Conservation (phyloP, 2,329 filamentous ascomycete species). For the Penicillium sp. region DNA sequence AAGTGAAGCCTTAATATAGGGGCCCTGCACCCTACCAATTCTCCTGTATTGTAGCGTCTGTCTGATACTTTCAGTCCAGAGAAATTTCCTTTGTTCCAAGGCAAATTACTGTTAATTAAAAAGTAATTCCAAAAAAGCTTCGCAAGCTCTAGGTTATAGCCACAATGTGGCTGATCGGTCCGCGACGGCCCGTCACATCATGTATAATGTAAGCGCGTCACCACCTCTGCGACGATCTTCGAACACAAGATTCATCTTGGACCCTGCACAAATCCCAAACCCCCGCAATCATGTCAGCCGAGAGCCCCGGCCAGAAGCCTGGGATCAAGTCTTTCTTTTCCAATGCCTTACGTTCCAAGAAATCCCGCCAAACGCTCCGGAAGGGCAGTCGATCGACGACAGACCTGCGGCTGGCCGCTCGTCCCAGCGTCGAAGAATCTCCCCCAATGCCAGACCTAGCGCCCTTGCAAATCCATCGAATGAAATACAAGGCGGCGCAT, state of each 20-base stretch:
- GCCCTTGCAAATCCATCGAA: constrained; percentile 34
- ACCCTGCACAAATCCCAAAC: neutral
- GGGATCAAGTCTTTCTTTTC: constrained; percentile 31
- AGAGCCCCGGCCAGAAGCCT: constrained; percentile 31
- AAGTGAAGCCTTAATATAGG: constrained; percentile 13
- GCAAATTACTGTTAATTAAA: too few species aligned
- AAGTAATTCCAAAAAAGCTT: neutral
- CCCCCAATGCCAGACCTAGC: constrained; percentile 33
- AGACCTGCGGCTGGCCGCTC: constrained; percentile 25
- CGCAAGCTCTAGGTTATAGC: neutral
- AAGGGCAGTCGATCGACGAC: constrained; percentile 32
- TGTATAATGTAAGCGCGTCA: constrained; percentile 9
- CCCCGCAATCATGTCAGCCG: constrained; percentile 26
- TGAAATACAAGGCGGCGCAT: constrained; percentile 32
- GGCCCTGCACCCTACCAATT: constrained; percentile 6
- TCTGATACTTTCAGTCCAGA: constrained; percentile 9
- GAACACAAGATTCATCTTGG: neutral
- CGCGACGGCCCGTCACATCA: constrained; percentile 9
- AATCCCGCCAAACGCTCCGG: constrained; percentile 38
- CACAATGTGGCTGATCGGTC: constrained; percentile 3
- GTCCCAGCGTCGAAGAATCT: constrained; percentile 24
- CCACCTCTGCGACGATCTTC: neutral
- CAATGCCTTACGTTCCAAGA: constrained; percentile 34
- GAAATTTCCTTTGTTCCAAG: neutral
- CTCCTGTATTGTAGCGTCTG: constrained; percentile 21